A percentile compares a stretch with the other conserved stretches of the same genome.
phyloP scores from a whole-genome alignment of 1,284 basidiomycete species.

The Ceratobasidium sp. region DNA sequence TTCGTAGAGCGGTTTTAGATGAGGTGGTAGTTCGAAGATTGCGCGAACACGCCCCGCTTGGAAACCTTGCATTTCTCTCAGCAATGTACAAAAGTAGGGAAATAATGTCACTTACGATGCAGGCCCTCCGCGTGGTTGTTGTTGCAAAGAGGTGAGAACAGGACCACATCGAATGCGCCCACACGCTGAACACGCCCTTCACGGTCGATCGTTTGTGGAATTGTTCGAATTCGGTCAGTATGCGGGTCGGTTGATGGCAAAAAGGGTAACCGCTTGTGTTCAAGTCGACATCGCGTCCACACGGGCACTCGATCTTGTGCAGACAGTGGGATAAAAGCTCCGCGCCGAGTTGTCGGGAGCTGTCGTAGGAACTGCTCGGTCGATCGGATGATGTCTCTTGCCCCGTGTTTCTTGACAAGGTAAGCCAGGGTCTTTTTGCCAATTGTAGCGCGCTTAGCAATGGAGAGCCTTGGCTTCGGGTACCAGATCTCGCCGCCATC shows the following conservation, averaged over 20 bases:
- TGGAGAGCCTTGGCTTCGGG: neutral
- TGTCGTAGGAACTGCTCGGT: neutral
- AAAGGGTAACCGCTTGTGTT: neutral
- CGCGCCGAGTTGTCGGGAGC: neutral
- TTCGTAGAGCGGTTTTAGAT: neutral
- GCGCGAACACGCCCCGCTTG: conserved; percentile 18
- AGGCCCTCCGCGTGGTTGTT: neutral
- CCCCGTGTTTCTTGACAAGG: neutral
- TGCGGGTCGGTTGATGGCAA: neutral
- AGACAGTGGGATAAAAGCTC: neutral
- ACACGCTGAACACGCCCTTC: neutral
- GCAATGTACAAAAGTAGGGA: too few relatives aligned
- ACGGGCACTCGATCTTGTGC: neutral
- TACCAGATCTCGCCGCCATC: neutral
- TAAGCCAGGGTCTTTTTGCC: neutral
- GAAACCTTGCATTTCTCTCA: neutral
- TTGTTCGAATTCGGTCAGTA: neutral
- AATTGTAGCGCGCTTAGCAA: neutral
- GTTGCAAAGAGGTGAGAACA: neutral
- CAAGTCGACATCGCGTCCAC: neutral
- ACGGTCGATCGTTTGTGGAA: neutral
- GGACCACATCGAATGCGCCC: neutral
- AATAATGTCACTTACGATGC: neutral
- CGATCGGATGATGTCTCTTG: neutral
- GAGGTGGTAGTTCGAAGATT: conserved; percentile 4